phyloP scores from a whole-genome alignment of 1,139 yeast species.

The Candida tropicalis region DNA sequence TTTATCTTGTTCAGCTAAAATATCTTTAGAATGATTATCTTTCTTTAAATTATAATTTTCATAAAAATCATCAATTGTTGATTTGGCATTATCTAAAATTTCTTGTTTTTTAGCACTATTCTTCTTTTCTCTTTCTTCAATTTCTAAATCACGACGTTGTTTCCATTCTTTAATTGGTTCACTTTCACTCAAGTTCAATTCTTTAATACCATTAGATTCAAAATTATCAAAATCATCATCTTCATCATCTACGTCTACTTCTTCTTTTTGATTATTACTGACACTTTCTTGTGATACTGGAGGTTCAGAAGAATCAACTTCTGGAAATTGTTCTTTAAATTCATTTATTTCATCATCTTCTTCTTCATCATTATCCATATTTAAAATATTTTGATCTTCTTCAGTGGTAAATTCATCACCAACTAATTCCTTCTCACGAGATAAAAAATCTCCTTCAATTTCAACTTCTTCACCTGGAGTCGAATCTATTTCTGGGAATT shows the following conservation, averaged over 20 bases:
- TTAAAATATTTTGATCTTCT: slow-evolving; percentile 58
- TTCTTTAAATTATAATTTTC: slow-evolving; percentile 88
- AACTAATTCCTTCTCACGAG: slow-evolving; percentile 81
- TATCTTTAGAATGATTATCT: slow-evolving; percentile 67
- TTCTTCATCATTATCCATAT: slow-evolving; percentile 55
- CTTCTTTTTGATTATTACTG: slow-evolving; percentile 5
- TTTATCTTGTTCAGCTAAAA: slow-evolving; percentile 67
- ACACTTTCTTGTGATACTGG: slow-evolving; percentile 23
- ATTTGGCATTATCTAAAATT: slow-evolving; percentile 76
- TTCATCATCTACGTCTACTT: slow-evolving; percentile 24
- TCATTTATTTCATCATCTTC: slow-evolving; percentile 63
- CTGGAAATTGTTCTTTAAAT: slow-evolving; percentile 70
- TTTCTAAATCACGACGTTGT: slow-evolving; percentile 79
- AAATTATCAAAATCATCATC: slow-evolving; percentile 34
- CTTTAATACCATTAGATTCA: slow-evolving; percentile 14
- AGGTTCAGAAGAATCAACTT: slow-evolving; percentile 38
- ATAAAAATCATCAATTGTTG: slow-evolving; percentile 90
- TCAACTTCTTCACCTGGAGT: slow-evolving; percentile 35
- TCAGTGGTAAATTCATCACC: slow-evolving; percentile 83
- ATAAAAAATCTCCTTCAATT: slow-evolving; percentile 61
- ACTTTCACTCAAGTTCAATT: slow-evolving; percentile 46
- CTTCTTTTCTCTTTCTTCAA: slow-evolving; percentile 77
- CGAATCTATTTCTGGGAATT: slow-evolving; percentile 79
- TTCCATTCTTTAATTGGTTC: slow-evolving; percentile 77
- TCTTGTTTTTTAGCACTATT: slow-evolving; percentile 68